phyloP scores from a whole-genome alignment of 2,329 filamentous ascomycete species.

The Clarireedia homoeocarpa region DNA sequence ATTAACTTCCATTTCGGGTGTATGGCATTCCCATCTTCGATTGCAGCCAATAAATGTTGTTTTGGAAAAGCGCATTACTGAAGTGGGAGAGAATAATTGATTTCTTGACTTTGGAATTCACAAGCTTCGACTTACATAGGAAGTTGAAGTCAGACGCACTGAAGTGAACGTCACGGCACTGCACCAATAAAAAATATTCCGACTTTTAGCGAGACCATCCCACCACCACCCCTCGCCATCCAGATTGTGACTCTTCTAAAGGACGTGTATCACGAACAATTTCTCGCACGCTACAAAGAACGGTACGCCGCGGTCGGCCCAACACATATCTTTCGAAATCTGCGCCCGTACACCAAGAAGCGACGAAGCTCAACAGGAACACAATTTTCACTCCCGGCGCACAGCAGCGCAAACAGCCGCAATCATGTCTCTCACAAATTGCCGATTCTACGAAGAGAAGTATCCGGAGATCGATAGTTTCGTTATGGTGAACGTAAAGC shows the following conservation, averaged over 20 bases:
- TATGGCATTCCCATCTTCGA: neutral
- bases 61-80: neutral
- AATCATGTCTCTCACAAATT: constrained; percentile 92
- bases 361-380: constrained; percentile 7
- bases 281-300: constrained; percentile 4
- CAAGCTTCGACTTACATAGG: neutral
- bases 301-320: neutral
- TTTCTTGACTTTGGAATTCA: neutral
- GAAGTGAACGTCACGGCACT: neutral
- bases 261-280: constrained; percentile 5
- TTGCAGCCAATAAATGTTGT: neutral
- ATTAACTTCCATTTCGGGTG: neutral
- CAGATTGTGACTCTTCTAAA: constrained; percentile 7
- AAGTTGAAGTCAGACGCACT: neutral
- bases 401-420: constrained; percentile 33
- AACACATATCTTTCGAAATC: neutral
- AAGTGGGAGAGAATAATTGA: neutral
- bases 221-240: constrained; percentile 8
- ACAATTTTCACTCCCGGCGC: constrained; percentile 11
- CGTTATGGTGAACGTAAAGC: constrained; percentile 99
- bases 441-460: constrained; percentile 96
- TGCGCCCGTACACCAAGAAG: neutral
- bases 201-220: constrained; percentile 8
- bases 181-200: constrained; percentile 3
- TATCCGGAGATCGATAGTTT: constrained; percentile 98